Evolutionary conservation across 768 basidiomycete species (phyloP).

Genomic region (Amylocystis lapponica): DNA sequence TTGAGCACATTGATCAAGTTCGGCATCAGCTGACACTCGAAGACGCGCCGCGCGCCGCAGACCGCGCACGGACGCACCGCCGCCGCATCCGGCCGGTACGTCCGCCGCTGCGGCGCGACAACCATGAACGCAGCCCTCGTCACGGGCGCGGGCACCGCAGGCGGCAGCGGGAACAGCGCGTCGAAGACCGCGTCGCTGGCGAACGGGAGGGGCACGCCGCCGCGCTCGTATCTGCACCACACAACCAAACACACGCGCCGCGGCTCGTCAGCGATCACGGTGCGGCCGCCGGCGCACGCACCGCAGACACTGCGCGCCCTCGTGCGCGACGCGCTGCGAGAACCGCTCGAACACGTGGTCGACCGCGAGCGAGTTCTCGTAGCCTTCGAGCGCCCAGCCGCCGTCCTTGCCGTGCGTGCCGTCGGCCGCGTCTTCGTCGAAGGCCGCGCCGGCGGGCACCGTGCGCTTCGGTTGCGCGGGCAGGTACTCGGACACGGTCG

Average conservation of each 20-base stretch:
- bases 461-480: conserved; percentile 49
- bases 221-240: conserved; percentile 72
- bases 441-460: conserved; percentile 30
- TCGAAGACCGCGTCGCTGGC: conserved; percentile 71
- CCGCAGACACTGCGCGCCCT: conserved; percentile 86
- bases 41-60: conserved; percentile 66
- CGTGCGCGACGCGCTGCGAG: conserved; percentile 59
- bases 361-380: conserved; percentile 73
- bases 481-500: conserved; percentile 68
- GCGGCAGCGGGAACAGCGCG: conserved; percentile 61
- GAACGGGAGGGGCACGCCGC: conserved; percentile 80
- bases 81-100: conserved; percentile 41
- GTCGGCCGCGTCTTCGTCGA: conserved; percentile 38
- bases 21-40: conserved; percentile 95
- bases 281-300: conserved; percentile 30
- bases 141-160: conserved; percentile 38
- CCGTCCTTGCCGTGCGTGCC: conserved; percentile 38
- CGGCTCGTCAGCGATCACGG: neutral
- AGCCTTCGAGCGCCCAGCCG: conserved; percentile 65
- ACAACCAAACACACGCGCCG: too few relatives aligned
- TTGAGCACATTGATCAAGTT: conserved; percentile 80
- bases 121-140: conserved; percentile 60
- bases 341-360: conserved; percentile 89
- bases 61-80: conserved; percentile 57
- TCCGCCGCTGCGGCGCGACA: conserved; percentile 37